A percentile compares a stretch with the other conserved stretches of the same genome.
These are phyloP conservation scores for Fusarium nodosum DNA, from an alignment of 2,329 filamentous ascomycete genomes.

Conservation along the genomic window DNA sequence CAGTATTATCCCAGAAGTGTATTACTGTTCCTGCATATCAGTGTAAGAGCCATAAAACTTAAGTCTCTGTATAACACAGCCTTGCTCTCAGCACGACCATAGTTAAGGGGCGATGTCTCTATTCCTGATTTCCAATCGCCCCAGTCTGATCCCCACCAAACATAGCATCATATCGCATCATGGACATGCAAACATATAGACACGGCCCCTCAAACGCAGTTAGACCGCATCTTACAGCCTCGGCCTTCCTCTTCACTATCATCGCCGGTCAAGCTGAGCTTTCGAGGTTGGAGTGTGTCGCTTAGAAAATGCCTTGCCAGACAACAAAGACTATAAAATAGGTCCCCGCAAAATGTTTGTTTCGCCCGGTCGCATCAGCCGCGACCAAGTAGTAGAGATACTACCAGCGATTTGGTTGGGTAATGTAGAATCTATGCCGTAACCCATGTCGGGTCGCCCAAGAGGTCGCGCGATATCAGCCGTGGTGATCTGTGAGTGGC, in stretches of 20 bases:
- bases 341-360: constrained; percentile 17
- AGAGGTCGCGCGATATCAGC: constrained; percentile 34
- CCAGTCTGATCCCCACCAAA: background rate
- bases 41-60: background rate
- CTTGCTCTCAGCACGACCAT: background rate
- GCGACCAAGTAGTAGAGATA: constrained; percentile 27
- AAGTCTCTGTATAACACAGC: background rate
- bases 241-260: background rate
- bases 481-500: constrained; percentile 43
- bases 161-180: background rate
- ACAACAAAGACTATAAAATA: constrained; percentile 1
- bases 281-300: constrained; percentile 8
- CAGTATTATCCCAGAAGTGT: no score
- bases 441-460: constrained; percentile 19
- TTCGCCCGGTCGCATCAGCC: constrained; percentile 29
- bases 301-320: constrained; percentile 45
- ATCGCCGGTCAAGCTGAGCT: constrained; percentile 2
- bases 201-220: background rate
- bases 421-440: background rate
- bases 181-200: background rate
- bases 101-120: background rate
- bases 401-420: background rate
- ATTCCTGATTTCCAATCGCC: background rate
- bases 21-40: no score
- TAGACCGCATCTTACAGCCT: constrained; percentile 1